These are phyloP conservation scores for Tulasnella sp. DNA, from an alignment of 768 basidiomycete genomes.

Conservation along the genomic window DNA sequence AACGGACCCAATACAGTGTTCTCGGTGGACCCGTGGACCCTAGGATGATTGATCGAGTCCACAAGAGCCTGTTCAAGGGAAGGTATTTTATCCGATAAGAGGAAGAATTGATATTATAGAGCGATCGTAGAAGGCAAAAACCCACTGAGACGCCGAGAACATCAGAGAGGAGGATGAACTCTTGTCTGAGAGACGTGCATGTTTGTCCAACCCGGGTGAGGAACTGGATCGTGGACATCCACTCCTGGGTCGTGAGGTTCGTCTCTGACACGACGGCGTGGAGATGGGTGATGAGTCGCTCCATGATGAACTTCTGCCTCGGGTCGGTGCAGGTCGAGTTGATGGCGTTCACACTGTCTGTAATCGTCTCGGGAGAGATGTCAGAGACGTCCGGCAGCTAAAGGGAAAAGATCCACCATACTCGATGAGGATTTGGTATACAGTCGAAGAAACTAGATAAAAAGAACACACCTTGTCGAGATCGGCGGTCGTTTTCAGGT, in stretches of 20 bases:
- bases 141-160: slow-evolving; percentile 54
- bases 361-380: slow-evolving; percentile 36
- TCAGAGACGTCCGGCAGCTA: slow-evolving; percentile 35
- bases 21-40: slow-evolving; percentile 51
- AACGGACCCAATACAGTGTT: slow-evolving; percentile 75
- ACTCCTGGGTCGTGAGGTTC: slow-evolving; percentile 70
- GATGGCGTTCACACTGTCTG: slow-evolving; percentile 30
- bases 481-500: background rate
- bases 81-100: background rate
- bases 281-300: slow-evolving; percentile 50
- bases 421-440: background rate
- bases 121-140: background rate
- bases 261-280: slow-evolving; percentile 69
- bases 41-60: slow-evolving; percentile 60
- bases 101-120: background rate
- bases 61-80: slow-evolving; percentile 37
- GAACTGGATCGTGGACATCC: slow-evolving; percentile 65
- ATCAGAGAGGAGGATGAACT: slow-evolving; percentile 82
- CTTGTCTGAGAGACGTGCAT: slow-evolving; percentile 50
- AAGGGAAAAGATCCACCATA: background rate
- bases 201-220: slow-evolving; percentile 63
- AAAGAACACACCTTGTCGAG: background rate
- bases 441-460: background rate
- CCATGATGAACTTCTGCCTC: slow-evolving; percentile 38
- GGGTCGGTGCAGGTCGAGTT: slow-evolving; percentile 24